Base-by-base conservation (phyloP, 2,329 filamentous ascomycete genomes). In the Beauveria medogensis region DNA sequence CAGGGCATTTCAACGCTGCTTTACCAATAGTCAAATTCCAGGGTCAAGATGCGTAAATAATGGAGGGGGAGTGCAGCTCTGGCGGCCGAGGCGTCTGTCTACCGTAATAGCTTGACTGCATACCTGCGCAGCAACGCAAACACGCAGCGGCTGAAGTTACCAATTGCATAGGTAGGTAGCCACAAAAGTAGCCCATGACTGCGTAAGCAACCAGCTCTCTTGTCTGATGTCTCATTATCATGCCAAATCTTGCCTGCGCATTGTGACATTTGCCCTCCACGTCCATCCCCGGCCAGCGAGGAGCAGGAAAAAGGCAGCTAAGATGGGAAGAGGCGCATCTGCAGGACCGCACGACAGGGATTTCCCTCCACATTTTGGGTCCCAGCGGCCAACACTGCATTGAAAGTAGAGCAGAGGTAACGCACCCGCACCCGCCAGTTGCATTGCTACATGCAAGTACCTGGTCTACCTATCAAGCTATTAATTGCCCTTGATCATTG, bases 341-440 rank as follows among this genome's bases (percentile, higher is more conserved):
- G 37, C 47, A 52, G 56, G 56, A 59, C 56, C 34, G 18, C 37
- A 26, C 44, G 47, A 59, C 56, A 59, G 56, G 56, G 56, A 34
- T 57, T 50, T 48, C 56, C 18, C 47, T 52, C 24, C 46, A 47
- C 55, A 43, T 41, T 14, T 6, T 34, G 18, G 52, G 34, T 20
- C 41, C 53, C 41, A 44, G 40, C n/a, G 40, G 40, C 53, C 54
- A 56, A 40, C 53, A 53, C n/a, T 40, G 28, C 48, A 30, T 41
- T 41, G 34, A 37, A 37, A 37, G 52, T 55, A 30, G 9, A 55
- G 43, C 16, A n/a, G 14, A 47, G 22, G 43, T 48, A 41, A 9
- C 26, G 46, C 34, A 22, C 5, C 55, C 44, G 46, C 46, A 30
- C n/a, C 40, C 10, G 20, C 5, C 10, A 2, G 40, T 18, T n/a